Percentiles rank a stretch among this genome's conserved stretches.
phyloP scores from a whole-genome alignment of 257 asterid species.

The Solanum boliviense region DNA sequence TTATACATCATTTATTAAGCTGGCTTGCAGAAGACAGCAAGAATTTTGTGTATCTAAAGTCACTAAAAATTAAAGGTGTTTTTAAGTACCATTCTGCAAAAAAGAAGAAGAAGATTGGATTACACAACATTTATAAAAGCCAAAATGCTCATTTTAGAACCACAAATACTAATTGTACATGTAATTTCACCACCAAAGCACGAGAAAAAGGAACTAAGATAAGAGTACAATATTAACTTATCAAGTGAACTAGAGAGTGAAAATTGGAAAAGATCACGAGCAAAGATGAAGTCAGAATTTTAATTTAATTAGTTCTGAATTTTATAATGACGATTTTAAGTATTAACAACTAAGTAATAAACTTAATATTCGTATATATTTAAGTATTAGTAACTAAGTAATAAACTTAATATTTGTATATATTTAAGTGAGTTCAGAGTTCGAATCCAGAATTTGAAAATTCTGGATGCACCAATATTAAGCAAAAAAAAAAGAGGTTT shows the following conservation, averaged over 20 bases:
- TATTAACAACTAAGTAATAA: too few relatives aligned
- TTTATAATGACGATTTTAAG: too few relatives aligned
- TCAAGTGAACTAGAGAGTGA: not conserved
- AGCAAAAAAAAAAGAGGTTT: too few relatives aligned
- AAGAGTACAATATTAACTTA: not conserved
- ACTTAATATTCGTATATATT: too few relatives aligned
- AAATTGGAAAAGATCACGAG: fast-evolving
- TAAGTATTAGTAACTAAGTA: too few relatives aligned
- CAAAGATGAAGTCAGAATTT: not conserved
- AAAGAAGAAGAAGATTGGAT: not conserved
- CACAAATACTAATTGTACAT: not conserved
- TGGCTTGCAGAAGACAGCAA: not conserved
- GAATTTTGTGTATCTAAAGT: not conserved
- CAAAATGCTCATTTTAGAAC: too few relatives aligned
- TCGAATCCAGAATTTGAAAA: too few relatives aligned
- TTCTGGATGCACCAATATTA: too few relatives aligned
- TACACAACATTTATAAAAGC: not conserved
- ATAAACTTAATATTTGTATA: too few relatives aligned
- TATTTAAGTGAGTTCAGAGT: too few relatives aligned
- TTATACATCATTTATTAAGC: not conserved
- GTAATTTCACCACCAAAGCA: not conserved
- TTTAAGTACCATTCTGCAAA: not conserved
- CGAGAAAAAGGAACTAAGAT: not conserved
- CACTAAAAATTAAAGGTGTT: not conserved
- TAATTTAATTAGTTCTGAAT: too few relatives aligned